Percentiles rank a stretch among this genome's conserved stretches.
Conservation (phyloP, 2,329 filamentous ascomycete species). For the Samsoniella hepiali region DNA sequence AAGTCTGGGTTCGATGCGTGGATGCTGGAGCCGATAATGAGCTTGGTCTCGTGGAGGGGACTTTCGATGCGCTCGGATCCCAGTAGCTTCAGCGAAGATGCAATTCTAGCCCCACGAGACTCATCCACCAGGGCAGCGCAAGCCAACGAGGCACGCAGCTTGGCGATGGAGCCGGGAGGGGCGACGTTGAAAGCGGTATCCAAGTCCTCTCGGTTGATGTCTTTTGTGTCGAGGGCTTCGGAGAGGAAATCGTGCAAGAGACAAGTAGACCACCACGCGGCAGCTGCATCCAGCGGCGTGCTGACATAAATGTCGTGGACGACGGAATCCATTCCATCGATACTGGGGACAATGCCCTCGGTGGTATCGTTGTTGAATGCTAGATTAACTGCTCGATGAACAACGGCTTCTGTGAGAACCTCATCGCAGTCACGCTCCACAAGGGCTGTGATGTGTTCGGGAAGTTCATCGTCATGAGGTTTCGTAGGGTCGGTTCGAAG, state of each 20-base stretch:
- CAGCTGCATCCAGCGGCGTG: conserved; percentile 83
- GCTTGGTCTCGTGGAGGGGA: conserved; percentile 28
- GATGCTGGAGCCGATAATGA: conserved; percentile 45
- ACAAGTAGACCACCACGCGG: conserved; percentile 84
- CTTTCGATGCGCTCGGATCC: conserved; percentile 29
- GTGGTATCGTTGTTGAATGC: conserved; percentile 81
- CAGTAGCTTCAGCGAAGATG: conserved; percentile 52
- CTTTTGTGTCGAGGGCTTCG: conserved; percentile 49
- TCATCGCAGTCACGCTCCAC: conserved; percentile 78
- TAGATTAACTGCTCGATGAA: conserved; percentile 84
- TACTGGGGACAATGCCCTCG: conserved; percentile 58
- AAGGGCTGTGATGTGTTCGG: conserved; percentile 71
- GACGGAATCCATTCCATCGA: conserved; percentile 75
- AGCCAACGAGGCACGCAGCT: conserved; percentile 57
- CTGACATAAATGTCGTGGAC: conserved; percentile 82
- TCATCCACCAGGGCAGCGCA: conserved; percentile 55
- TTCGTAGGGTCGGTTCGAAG: conserved; percentile 40
- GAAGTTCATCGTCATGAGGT: conserved; percentile 58
- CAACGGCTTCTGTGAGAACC: conserved; percentile 71
- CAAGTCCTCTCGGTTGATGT: conserved; percentile 45
- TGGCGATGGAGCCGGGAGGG: conserved; percentile 73
- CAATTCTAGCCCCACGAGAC: conserved; percentile 54
- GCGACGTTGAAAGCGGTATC: conserved; percentile 69
- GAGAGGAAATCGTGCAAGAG: conserved; percentile 67
- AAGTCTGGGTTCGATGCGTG: conserved; percentile 49